Conservation (phyloP, 1,284 basidiomycete species). For the Cutaneotrichosporon sp. region DNA sequence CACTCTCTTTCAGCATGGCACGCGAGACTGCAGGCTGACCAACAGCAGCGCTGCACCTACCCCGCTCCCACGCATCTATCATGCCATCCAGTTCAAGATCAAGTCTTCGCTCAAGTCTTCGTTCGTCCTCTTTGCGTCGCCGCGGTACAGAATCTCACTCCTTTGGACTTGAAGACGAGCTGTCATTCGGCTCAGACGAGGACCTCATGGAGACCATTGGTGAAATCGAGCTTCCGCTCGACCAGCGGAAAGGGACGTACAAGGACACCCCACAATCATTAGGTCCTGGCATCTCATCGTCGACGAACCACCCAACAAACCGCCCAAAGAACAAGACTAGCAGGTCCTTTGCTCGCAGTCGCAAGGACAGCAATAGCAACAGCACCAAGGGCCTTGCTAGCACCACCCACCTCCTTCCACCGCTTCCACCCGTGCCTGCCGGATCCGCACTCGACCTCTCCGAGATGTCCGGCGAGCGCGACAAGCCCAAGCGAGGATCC, state of each 20-base stretch:
- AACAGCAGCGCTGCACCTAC: too few species aligned
- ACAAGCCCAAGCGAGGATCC: slow-evolving; percentile 21
- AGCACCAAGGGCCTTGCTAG: slow-evolving; percentile 2
- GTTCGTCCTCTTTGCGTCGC: too few species aligned
- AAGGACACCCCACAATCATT: too few species aligned
- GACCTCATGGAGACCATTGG: slow-evolving; percentile 37
- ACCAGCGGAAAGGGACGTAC: too few species aligned
- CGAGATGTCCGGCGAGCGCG: slow-evolving; percentile 12
- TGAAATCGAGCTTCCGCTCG: slow-evolving; percentile 22
- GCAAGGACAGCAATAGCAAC: slow-evolving; percentile 14
- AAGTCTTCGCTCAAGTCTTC: slow-evolving; percentile 8
- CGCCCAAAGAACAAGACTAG: neutral
- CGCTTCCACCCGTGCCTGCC: slow-evolving; percentile 17
- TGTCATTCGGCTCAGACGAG: slow-evolving; percentile 38
- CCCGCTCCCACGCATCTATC: too few species aligned
- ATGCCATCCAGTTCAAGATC: slow-evolving; percentile 5
- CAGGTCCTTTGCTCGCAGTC: slow-evolving; percentile 5
- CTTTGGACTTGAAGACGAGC: slow-evolving; percentile 42
- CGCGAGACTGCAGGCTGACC: too few species aligned
- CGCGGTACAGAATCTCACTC: slow-evolving; percentile 6
- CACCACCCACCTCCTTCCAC: slow-evolving; percentile 13
- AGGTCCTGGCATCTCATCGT: too few species aligned
- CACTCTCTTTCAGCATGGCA: too few species aligned
- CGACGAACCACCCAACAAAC: neutral
- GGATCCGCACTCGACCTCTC: slow-evolving; percentile 25